phyloP scores from a whole-genome alignment of 148 eudicot genomes.

The Polygonum aviculare region DNA sequence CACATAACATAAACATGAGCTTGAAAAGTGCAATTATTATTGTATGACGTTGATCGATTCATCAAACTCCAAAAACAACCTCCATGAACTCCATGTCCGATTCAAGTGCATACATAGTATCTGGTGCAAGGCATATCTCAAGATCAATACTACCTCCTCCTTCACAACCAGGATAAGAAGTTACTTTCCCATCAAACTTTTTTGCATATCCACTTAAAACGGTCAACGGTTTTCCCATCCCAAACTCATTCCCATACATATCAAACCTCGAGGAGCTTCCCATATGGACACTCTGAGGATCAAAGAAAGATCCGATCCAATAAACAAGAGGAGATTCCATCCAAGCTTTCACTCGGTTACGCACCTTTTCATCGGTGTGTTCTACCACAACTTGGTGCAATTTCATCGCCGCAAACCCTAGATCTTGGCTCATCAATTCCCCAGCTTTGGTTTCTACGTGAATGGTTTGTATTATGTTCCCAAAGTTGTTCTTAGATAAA shows the following conservation, averaged over 20 bases:
- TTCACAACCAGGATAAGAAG: constrained; percentile 42
- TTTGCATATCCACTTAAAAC: constrained; percentile 45
- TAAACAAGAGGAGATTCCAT: constrained; percentile 1
- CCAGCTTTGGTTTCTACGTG: background rate
- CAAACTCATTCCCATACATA: constrained; percentile 1
- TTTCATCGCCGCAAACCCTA: constrained; percentile 19
- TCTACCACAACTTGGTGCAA: constrained; percentile 12
- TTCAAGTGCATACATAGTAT: constrained; percentile 42
- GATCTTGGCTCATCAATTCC: constrained; percentile 8
- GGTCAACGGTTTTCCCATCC: background rate
- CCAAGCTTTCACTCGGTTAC: background rate
- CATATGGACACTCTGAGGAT: background rate
- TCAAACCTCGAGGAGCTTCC: constrained; percentile 17
- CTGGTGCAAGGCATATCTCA: constrained; percentile 57
- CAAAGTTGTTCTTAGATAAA: constrained; percentile 16
- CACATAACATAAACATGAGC: no score
- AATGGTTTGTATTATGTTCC: constrained; percentile 8
- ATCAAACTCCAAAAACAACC: constrained; percentile 16
- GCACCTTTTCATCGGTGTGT: constrained; percentile 7
- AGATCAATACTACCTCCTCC: constrained; percentile 60
- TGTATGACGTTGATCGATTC: no score
- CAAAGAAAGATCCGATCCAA: background rate
- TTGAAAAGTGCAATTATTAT: no score
- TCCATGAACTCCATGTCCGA: constrained; percentile 50
- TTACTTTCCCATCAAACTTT: constrained; percentile 57